These are phyloP conservation scores for Areca catechu DNA, from an alignment of 176 grass and related monocot species.

Conservation along the genomic window DNA sequence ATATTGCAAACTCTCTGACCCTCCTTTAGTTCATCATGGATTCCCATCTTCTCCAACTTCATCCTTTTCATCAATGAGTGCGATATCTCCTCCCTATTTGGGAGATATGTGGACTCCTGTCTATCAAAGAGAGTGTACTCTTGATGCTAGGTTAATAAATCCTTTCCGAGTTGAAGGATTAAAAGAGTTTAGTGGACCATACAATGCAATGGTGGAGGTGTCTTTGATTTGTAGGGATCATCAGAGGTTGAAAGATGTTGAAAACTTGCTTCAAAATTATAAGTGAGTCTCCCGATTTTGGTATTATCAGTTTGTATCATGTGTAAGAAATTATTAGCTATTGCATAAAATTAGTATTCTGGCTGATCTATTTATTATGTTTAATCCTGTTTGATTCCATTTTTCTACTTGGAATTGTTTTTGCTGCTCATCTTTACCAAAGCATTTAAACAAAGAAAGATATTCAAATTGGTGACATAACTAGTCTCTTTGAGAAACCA, in stretches of 20 bases:
- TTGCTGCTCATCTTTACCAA: no score
- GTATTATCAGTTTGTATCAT: no score
- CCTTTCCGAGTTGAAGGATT: constrained; percentile 84
- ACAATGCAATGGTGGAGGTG: constrained; percentile 91
- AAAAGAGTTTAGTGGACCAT: constrained; percentile 96
- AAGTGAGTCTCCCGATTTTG: constrained; percentile 38
- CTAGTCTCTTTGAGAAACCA: no score
- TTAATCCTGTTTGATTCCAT: no score
- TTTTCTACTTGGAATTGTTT: no score
- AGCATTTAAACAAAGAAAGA: no score
- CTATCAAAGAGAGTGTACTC: constrained; percentile 52
- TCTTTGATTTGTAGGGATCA: constrained; percentile 59
- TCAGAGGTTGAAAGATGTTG: constrained; percentile 54
- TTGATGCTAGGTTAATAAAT: constrained; percentile 89
- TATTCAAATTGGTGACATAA: no score
- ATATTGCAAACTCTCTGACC: constrained; percentile 81
- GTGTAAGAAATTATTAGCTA: no score
- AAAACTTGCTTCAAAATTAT: constrained; percentile 73
- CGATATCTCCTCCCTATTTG: constrained; percentile 60
- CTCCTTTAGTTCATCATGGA: constrained; percentile 60
- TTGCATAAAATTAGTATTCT: no score
- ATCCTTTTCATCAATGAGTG: constrained; percentile 79
- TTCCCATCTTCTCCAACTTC: constrained; percentile 54
- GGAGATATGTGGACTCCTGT: constrained; percentile 79
- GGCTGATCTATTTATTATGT: no score